Base-by-base conservation (phyloP, 129 eudicot species). In the Chrysanthemum lavandulifolium region DNA sequence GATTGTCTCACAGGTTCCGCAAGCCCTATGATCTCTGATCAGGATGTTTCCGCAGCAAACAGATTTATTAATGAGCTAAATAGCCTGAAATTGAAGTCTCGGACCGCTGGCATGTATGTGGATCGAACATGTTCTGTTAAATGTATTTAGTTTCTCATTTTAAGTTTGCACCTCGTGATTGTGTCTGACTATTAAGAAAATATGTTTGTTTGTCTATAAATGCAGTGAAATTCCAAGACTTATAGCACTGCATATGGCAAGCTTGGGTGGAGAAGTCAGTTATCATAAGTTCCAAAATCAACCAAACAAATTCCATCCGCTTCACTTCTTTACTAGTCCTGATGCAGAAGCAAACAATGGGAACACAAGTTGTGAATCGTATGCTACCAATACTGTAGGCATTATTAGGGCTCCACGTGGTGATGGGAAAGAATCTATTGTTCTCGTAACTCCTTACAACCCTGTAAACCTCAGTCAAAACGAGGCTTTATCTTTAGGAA, bases 371-470 rank as follows among this genome's bases (percentile, higher is more conserved):
- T 88, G 89, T 84, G 74, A 84, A 25, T 83, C 83, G 0, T 86
- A 76, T 76, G 94, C 84, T 62, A 60, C 85, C 59, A 95, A 89
- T 77, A 82, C 89, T 25, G 82, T 95, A 65, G 99, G 99, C 43
- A 86, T 91, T 43, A 82, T 89, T 62, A 86, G 99, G 82, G 99
- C 99, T 72, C 91, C 91, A 47, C 97, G 96, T 61, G 94, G 96
- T 55, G 99, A 95, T 82, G 99, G 99, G 65, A 95, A 95, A 82
- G 99, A 95, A 80, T 79, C 97, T 69, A 86, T 95, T 57, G 93
- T 95, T 55, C 73, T 95, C 65, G 97, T 95, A 62, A 95, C 99
- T 67, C 97, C 97, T 75, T 95, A 91, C 80, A 91, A 88, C 81
- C 67, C 99, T 73, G 27, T 74, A 54, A 81, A 85, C 55, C 80